A percentile compares a stretch with the other conserved stretches of the same genome.
phyloP scores from a whole-genome alignment of 495 filamentous ascomycete genomes.

The Xeromyces bisporus region DNA sequence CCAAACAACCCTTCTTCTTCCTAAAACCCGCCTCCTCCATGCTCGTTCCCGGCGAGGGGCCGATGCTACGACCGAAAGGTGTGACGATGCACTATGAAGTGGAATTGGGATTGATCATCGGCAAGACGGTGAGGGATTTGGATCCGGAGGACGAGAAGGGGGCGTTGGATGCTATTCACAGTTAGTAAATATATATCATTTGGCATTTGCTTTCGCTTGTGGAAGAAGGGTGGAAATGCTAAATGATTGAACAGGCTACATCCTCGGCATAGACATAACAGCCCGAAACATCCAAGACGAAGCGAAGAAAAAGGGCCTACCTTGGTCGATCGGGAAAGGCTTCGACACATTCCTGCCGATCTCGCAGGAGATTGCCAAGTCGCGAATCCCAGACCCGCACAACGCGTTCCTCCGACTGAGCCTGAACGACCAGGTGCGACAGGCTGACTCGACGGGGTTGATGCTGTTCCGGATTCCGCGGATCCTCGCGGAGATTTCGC shows the following conservation, averaged over 20 bases:
- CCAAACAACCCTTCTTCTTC: constrained; percentile 97
- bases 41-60: constrained; percentile 56
- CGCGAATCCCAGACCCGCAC: constrained; percentile 69
- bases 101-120: constrained; percentile 77
- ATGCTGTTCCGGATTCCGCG: constrained; percentile 89
- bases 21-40: constrained; percentile 80
- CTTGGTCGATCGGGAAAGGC: constrained; percentile 89
- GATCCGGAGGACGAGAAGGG: constrained; percentile 41
- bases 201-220: background rate
- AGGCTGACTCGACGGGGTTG: constrained; percentile 71
- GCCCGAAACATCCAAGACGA: constrained; percentile 85
- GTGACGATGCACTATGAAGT: constrained; percentile 88
- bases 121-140: constrained; percentile 57
- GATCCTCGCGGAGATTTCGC: constrained; percentile 73
- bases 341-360: constrained; percentile 95
- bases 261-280: constrained; percentile 84
- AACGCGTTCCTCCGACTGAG: constrained; percentile 67
- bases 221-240: background rate
- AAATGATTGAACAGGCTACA: constrained; percentile 40
- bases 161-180: constrained; percentile 33
- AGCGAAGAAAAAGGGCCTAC: constrained; percentile 92
- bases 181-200: too few species aligned
- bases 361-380: constrained; percentile 57
- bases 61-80: constrained; percentile 68
- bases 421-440: constrained; percentile 56